Evolutionary conservation across 179 eudicot species (phyloP).

Genomic region (Silene noctiflora): DNA sequence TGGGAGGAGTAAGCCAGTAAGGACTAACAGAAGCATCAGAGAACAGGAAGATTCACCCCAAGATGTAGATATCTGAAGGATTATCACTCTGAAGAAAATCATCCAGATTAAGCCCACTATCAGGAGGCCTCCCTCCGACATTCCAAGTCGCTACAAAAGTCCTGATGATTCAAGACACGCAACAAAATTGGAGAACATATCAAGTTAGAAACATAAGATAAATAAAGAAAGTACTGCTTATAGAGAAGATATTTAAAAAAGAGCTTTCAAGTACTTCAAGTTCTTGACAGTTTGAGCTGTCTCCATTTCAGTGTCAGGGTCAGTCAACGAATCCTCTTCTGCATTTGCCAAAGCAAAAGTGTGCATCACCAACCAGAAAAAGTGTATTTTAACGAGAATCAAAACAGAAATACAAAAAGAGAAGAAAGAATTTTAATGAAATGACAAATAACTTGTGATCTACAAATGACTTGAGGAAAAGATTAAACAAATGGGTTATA

Average conservation of each 20-base stretch:
- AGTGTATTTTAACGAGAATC: not conserved
- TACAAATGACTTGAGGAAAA: not conserved
- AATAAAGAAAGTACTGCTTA: not conserved
- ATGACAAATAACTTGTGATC: conserved; percentile 6
- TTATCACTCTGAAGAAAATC: conserved; percentile 45
- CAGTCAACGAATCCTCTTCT: conserved; percentile 24
- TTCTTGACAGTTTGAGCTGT: conserved; percentile 28
- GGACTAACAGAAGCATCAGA: not conserved
- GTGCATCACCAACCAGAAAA: not conserved
- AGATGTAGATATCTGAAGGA: conserved; percentile 54
- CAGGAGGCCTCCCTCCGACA: conserved; percentile 66
- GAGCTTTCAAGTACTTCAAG: conserved; percentile 32
- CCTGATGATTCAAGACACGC: conserved; percentile 20
- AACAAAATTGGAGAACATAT: not conserved
- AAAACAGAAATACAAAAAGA: conserved; percentile 1
- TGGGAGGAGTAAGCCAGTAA: too few relatives aligned
- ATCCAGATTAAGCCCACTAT: conserved; percentile 46
- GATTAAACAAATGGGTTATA: conserved; percentile 13
- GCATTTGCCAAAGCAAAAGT: conserved; percentile 1
- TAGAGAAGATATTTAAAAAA: not conserved
- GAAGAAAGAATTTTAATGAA: too few relatives aligned
- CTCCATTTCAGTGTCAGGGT: conserved; percentile 27
- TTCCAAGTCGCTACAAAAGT: conserved; percentile 69
- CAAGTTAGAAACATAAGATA: not conserved
- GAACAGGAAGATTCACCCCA: conserved; percentile 40